Conservation (phyloP, 1,284 basidiomycete genomes). For the Heterobasidion occidentale region DNA sequence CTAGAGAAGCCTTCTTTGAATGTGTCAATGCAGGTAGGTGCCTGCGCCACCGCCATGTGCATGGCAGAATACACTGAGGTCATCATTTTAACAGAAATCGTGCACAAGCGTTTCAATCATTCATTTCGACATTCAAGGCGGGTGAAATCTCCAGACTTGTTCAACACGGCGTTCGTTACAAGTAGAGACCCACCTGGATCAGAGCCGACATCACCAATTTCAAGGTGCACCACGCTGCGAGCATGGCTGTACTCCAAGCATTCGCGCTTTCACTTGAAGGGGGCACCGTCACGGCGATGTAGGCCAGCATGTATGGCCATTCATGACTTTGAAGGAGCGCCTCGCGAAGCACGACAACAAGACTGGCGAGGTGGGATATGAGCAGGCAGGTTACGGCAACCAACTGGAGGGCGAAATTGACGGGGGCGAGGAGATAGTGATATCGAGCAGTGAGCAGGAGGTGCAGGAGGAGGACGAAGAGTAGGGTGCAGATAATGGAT, state of each 20-base stretch:
- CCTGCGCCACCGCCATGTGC: not conserved
- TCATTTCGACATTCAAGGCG: not conserved
- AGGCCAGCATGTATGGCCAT: constrained; percentile 2
- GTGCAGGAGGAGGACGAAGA: not conserved
- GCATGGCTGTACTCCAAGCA: not conserved
- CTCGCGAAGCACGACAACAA: not conserved
- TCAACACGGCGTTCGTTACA: not conserved
- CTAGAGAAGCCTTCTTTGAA: too few species aligned
- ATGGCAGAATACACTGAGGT: not conserved
- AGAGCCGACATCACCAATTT: not conserved
- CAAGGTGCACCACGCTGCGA: constrained; percentile 1
- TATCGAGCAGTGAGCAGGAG: constrained; percentile 1
- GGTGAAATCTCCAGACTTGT: not conserved
- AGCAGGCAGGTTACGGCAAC: not conserved
- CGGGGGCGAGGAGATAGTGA: not conserved
- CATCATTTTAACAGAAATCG: not conserved
- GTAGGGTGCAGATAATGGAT: not conserved
- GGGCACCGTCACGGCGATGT: not conserved
- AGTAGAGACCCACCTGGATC: not conserved
- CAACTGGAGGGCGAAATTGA: constrained; percentile 1
- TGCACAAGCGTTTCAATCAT: not conserved
- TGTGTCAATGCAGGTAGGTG: not conserved
- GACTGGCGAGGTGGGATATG: not conserved
- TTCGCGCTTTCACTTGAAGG: not conserved
- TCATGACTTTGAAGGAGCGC: not conserved